These are phyloP conservation scores for Penstemon barbatus DNA, from an alignment of 257 asterid species.

Conservation along the genomic window DNA sequence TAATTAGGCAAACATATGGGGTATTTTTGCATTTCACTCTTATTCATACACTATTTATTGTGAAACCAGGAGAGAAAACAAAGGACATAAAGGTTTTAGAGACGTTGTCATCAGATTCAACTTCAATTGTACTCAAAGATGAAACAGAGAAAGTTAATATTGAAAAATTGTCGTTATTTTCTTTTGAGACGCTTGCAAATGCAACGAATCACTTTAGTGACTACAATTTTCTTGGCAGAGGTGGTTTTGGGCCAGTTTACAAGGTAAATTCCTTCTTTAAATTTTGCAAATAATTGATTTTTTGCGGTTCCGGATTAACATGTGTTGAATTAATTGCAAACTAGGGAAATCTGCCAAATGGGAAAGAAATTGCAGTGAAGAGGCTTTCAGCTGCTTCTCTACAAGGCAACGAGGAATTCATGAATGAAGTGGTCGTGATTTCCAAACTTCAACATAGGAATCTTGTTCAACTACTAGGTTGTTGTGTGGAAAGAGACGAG, in stretches of 20 bases:
- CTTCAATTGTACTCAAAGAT: constrained; percentile 28
- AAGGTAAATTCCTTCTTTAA: constrained; percentile 35
- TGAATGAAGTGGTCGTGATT: constrained; percentile 46
- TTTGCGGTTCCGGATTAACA: not conserved
- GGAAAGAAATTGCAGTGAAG: constrained; percentile 27
- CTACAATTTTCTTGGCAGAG: constrained; percentile 50
- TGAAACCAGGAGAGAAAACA: constrained; percentile 21
- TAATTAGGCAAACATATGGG: no score
- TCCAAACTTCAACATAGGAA: constrained; percentile 46
- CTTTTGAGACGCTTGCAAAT: constrained; percentile 41
- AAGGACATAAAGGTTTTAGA: constrained; percentile 26
- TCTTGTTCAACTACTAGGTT: constrained; percentile 48
- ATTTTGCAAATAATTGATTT: not conserved
- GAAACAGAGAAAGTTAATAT: constrained; percentile 36
- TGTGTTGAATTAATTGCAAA: not conserved
- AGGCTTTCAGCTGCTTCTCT: constrained; percentile 35
- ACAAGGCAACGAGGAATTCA: constrained; percentile 48
- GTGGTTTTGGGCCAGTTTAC: constrained; percentile 72
- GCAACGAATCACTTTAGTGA: constrained; percentile 49
- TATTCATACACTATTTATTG: not conserved
- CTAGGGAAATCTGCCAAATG: constrained; percentile 38
- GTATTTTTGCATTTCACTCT: no score
- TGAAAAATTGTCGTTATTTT: constrained; percentile 51
- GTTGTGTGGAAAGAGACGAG: constrained; percentile 44
- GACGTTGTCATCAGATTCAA: constrained; percentile 32